Percentiles rank a stretch among this genome's conserved stretches.
Conservation (phyloP, 495 filamentous ascomycete genomes). For the Xylaria telfairii region DNA sequence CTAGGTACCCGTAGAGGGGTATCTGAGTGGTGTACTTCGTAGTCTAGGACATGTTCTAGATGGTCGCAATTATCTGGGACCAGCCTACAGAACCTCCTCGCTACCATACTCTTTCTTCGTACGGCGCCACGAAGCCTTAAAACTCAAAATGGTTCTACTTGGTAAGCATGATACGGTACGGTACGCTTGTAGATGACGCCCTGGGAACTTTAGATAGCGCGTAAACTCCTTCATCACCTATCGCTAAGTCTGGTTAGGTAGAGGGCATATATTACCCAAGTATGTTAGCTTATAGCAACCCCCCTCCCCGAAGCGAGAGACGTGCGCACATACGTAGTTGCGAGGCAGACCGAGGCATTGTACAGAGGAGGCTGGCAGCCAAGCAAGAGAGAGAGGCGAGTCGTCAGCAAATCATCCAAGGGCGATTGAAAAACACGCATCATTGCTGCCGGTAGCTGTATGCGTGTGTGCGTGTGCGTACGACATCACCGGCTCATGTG, state of each 20-base stretch:
- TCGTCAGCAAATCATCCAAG: not conserved
- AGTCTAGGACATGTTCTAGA: not conserved
- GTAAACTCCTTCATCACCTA: not conserved
- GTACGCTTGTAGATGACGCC: not conserved
- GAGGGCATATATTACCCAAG: not conserved
- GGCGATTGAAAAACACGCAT: not conserved
- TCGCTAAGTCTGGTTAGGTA: not conserved
- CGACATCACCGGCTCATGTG: constrained; percentile 2
- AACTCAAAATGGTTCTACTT: not conserved
- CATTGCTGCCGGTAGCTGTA: not conserved
- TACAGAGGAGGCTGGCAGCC: not conserved
- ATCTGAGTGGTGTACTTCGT: not conserved
- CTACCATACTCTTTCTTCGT: not conserved
- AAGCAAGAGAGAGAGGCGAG: not conserved
- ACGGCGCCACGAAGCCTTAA: not conserved
- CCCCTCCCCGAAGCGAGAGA: not conserved
- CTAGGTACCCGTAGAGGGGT: not conserved
- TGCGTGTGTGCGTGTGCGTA: not conserved
- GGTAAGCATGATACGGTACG: not conserved
- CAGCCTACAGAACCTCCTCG: not conserved
- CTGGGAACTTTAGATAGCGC: not conserved
- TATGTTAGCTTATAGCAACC: not conserved
- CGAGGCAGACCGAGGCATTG: not conserved
- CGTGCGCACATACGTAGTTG: not conserved
- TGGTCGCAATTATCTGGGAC: not conserved